Evolutionary conservation across 441 rosid species (phyloP).

Genomic region (Brassica hybrid): DNA sequence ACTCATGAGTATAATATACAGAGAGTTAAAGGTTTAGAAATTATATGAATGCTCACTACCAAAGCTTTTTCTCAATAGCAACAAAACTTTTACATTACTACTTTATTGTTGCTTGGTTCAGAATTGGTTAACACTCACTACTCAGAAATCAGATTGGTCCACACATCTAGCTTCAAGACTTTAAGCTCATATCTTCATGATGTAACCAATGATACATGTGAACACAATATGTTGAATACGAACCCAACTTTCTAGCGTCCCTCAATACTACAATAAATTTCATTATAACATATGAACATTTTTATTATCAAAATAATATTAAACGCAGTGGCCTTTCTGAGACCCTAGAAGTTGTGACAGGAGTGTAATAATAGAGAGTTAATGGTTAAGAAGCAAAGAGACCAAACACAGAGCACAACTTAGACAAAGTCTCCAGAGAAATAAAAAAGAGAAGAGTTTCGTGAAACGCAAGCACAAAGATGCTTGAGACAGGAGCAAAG

Average conservation of each 20-base stretch:
- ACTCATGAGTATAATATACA: not conserved
- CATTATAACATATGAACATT: not conserved
- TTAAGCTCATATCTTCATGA: not conserved
- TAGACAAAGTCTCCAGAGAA: not conserved
- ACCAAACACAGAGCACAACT: not conserved
- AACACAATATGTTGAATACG: not conserved
- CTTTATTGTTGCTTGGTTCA: not conserved
- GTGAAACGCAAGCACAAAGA: conserved; percentile 7
- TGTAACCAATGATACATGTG: not conserved
- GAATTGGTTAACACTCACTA: not conserved
- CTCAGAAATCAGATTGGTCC: conserved; percentile 2
- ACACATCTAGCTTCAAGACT: not conserved
- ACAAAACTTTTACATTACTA: not conserved
- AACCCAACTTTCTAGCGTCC: not conserved
- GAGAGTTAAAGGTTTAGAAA: not conserved
- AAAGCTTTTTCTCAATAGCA: not conserved
- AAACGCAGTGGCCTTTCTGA: not conserved
- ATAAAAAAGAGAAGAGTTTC: not conserved
- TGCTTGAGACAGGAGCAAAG: conserved; percentile 5
- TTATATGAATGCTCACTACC: not conserved
- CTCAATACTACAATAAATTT: not conserved
- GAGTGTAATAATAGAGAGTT: not conserved
- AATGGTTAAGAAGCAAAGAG: not conserved
- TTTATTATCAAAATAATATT: not conserved
- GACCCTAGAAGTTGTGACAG: not conserved